Base-by-base conservation (phyloP, 2,329 filamentous ascomycete species). In the Diaporthe citri region DNA sequence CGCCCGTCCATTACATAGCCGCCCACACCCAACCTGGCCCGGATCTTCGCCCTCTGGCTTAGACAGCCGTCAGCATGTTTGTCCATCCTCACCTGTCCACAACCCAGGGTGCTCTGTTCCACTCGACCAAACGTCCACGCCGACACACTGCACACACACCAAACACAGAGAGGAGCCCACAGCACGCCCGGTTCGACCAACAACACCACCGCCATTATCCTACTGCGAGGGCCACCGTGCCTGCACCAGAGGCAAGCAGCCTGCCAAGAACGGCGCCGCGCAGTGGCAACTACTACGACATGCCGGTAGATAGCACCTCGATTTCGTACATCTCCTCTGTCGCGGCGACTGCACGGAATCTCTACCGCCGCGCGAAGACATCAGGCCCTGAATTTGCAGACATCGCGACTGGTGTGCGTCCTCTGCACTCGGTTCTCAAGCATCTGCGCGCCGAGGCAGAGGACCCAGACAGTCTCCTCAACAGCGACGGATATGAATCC, bases 381-480 rank as follows among this genome's bases (percentile, higher is more conserved):
- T 85, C 87, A 3, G 85, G 87, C 22, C 82, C 85, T 3, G 85
- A 88, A 56, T 89, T 91, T 74, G 84, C 84, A 72, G 85, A 88
- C 59, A 84, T 90, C 62, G 85, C 88, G 20, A 80, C 82, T 20
- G 86, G 87, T 48, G 86, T 92, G 52, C 87, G 87, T 72, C 85
- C 84, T 57, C 83, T 93, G 55, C 88, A 92, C 78, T 86, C 86
- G 8, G 87, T 88, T 17, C 84, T 93, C 9, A 88, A 89, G 72
- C 88, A 92, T 78, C 84, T 93, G 36, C 89, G 88, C 72, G 84
- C 87, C 77, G 91, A 92, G 82, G 87, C 87, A 52, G 86, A 89
- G 77, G 90, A 91, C 78, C 84, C 85, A 1, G 88, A 89, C 77
- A 92, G 90, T 13, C 83, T 88, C 15, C 84, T 93, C 22, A 89